phyloP scores from a whole-genome alignment of 257 asterid species.

The Ophiorrhiza pumila region DNA sequence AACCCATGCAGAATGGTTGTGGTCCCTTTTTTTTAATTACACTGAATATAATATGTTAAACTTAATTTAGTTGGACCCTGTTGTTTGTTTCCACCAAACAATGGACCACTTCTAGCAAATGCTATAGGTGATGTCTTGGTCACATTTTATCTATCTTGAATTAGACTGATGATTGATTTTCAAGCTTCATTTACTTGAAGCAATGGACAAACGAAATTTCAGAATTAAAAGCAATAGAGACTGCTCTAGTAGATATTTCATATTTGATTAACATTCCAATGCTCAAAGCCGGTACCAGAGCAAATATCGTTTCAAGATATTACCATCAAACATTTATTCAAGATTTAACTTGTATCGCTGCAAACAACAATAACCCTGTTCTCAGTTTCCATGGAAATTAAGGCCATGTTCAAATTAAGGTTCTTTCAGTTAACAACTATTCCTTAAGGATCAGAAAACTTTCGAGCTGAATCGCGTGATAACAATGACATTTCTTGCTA shows the following conservation, averaged over 20 bases:
- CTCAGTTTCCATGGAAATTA: neutral
- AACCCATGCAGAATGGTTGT: conserved; percentile 3
- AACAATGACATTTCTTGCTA: conserved; percentile 37
- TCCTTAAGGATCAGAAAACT: conserved; percentile 23
- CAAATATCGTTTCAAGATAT: neutral
- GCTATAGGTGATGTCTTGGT: neutral
- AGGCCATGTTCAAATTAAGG: neutral
- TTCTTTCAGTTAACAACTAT: neutral
- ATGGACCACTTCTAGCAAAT: conserved; percentile 18
- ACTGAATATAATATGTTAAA: conserved; percentile 15
- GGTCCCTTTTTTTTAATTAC: conserved; percentile 26
- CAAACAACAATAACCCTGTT: too few species aligned
- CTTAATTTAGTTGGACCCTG: conserved; percentile 22
- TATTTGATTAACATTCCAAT: neutral
- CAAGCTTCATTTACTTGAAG: neutral
- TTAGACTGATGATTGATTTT: neutral
- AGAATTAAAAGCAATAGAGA: neutral
- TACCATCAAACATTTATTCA: neutral
- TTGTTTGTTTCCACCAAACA: conserved; percentile 14
- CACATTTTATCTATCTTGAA: neutral
- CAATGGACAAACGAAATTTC: neutral
- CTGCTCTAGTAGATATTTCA: neutral
- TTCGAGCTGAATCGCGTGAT: conserved; percentile 42
- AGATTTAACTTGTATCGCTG: neutral
- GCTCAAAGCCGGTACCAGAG: neutral